Percentiles rank a stretch among this genome's conserved stretches.
These are phyloP conservation scores for Ormosia semicastrata DNA, from an alignment of 306 rosid genomes.

Conservation along the genomic window DNA sequence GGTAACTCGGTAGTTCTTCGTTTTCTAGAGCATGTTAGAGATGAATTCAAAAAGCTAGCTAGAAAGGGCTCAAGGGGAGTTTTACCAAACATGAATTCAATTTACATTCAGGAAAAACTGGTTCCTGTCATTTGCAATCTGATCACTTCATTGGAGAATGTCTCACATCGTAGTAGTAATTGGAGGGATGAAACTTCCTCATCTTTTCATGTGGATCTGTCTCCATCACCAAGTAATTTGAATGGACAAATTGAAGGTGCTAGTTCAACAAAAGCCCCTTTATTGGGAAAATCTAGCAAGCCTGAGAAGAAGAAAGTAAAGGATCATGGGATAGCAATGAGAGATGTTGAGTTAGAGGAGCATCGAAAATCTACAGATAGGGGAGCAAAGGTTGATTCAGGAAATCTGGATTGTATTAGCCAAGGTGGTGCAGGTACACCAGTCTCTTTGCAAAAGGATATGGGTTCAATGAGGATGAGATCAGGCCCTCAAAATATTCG, in stretches of 20 bases:
- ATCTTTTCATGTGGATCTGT: conserved; percentile 38
- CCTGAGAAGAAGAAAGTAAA: conserved; percentile 82
- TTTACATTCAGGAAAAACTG: conserved; percentile 57
- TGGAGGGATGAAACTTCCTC: conserved; percentile 53
- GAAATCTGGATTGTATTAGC: conserved; percentile 45
- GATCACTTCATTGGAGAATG: conserved; percentile 73
- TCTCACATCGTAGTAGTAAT: conserved; percentile 50
- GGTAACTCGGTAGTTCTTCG: conserved; percentile 61
- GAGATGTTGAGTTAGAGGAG: conserved; percentile 79
- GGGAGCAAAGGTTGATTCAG: conserved; percentile 60
- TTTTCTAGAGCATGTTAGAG: conserved; percentile 77
- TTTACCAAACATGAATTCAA: conserved; percentile 54
- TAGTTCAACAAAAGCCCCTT: conserved; percentile 80
- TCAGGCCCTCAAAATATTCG: conserved; percentile 57
- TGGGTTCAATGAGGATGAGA: conserved; percentile 65
- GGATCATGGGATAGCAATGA: conserved; percentile 70
- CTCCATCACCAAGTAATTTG: conserved; percentile 65
- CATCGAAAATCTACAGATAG: conserved; percentile 67
- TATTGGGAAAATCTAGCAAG: conserved; percentile 69
- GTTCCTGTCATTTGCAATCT: conserved; percentile 62
- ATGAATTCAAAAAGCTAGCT: conserved; percentile 60
- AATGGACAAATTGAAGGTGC: conserved; percentile 66
- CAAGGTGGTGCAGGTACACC: conserved; percentile 62
- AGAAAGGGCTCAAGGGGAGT: conserved; percentile 69
- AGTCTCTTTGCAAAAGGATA: conserved; percentile 56